Evolutionary conservation across 2,329 filamentous ascomycete genomes (phyloP), one percentile per base, ranked within the genome.

Genomic region (Scytalidium lignicola): DNA sequence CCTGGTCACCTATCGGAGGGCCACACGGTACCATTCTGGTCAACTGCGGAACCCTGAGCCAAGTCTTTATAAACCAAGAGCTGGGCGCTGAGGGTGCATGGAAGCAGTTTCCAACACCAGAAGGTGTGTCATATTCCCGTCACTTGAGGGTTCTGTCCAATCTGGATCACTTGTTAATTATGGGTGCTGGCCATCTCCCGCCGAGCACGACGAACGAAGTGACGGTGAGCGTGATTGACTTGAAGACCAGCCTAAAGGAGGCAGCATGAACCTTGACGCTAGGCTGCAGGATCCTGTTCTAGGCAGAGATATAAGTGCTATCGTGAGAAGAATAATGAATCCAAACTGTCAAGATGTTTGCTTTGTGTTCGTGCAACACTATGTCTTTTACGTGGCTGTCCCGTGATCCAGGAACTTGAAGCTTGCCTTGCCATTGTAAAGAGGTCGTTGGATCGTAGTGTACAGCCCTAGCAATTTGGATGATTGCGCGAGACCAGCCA

Each of bases 151-250:
- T 64, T 2, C 44, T 63, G n/a, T 41, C 47, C 12, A 55, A 62
- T 44, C 49, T 54, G 2, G 56, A 64, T 28, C 57, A 60, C 48
- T 48, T 65, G 32, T 47, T 65, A 9, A 61, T 65, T 39, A 56
- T 59, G 43, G 62, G 63, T 1, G 63, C 50, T 28, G 63, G 63
- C 8, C n/a, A 46, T 3, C 50, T 65, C 17, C 60, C 59, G 2
- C 61, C 61, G 17, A 55, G 51, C 23, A 62, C 56, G 1, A 58
- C 59, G 2, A 65, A 65, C 37, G 59, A 43, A 17, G 53, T 65
- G 13, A 61, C 61, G 9, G 59, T 61, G 6, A 62, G 57, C 51
- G 63, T 65, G 17, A 59, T 64, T 46, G 59, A 63, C 51, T 40
- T 63, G 15, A 26, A 49, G 43, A 44, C 55, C 43, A 52, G 55